A percentile compares a stretch with the other conserved stretches of the same genome.
phyloP scores from a whole-genome alignment of 106 monocot species.

The Acorus gramineus region DNA sequence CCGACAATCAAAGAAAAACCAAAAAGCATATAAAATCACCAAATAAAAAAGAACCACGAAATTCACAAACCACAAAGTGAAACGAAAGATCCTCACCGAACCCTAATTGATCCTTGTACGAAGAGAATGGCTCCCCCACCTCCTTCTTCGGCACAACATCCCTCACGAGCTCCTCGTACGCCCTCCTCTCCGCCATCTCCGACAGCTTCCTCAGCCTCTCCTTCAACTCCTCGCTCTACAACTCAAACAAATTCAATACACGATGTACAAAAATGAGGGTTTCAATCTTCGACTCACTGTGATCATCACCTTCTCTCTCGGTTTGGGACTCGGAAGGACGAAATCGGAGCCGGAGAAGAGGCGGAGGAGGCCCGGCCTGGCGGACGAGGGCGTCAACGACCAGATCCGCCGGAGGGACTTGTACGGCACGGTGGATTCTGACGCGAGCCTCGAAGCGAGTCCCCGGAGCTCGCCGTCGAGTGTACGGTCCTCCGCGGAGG shows the following conservation, averaged over 20 bases:
- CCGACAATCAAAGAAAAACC: too few species aligned
- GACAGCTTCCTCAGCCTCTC: slow-evolving; percentile 62
- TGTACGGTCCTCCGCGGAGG: slow-evolving; percentile 11
- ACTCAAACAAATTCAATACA: slow-evolving; percentile 2
- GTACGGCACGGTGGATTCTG: slow-evolving; percentile 29
- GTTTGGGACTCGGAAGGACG: slow-evolving; percentile 51
- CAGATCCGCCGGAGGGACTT: slow-evolving; percentile 46
- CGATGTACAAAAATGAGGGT: background rate
- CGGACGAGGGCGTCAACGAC: slow-evolving; percentile 30
- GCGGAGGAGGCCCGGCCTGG: slow-evolving; percentile 43
- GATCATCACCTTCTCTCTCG: slow-evolving; percentile 41
- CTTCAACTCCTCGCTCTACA: slow-evolving; percentile 75
- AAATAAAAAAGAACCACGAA: too few species aligned
- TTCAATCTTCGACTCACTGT: background rate
- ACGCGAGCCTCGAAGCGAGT: slow-evolving; percentile 33
- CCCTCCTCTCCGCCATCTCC: slow-evolving; percentile 70
- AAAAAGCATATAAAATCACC: too few species aligned
- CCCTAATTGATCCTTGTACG: slow-evolving; percentile 91
- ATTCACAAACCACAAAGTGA: background rate
- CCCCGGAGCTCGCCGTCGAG: slow-evolving; percentile 36
- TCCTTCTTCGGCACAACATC: slow-evolving; percentile 73
- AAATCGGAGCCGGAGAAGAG: slow-evolving; percentile 48
- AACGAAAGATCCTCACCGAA: slow-evolving; percentile 40
- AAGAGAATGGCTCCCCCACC: slow-evolving; percentile 68
- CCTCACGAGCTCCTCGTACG: slow-evolving; percentile 78